Conservation (phyloP, 768 basidiomycete genomes). For the Collybia sp. region DNA sequence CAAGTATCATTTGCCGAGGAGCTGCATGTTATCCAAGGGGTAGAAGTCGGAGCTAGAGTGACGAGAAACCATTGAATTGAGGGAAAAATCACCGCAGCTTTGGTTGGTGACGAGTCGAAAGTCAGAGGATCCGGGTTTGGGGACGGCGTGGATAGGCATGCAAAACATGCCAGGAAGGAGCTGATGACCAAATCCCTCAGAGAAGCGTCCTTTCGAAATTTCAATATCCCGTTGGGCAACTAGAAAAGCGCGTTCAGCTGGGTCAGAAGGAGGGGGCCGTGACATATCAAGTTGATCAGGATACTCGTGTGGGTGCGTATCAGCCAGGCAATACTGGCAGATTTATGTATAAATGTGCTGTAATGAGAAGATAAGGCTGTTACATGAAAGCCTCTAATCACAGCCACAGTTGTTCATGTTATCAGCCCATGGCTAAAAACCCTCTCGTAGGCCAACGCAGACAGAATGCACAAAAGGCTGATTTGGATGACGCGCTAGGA, state of each 20-base stretch:
- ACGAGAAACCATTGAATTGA: slow-evolving; percentile 13
- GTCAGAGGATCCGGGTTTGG: slow-evolving; percentile 19
- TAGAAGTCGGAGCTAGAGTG: not conserved
- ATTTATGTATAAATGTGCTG: no score
- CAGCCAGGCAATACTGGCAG: no score
- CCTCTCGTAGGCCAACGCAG: slow-evolving; percentile 12
- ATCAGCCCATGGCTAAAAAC: slow-evolving; percentile 27
- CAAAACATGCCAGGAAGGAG: slow-evolving; percentile 22
- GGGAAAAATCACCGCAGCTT: slow-evolving; percentile 18
- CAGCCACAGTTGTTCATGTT: no score
- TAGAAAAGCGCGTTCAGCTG: not conserved
- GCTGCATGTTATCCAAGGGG: not conserved
- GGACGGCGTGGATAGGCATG: slow-evolving; percentile 19
- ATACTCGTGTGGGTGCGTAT: slow-evolving; percentile 6
- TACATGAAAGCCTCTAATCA: no score
- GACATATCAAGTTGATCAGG: slow-evolving; percentile 11
- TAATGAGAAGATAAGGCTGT: no score
- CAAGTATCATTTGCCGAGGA: not conserved
- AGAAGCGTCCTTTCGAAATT: slow-evolving; percentile 11
- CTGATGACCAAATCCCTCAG: slow-evolving; percentile 18
- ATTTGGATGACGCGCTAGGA: slow-evolving; percentile 21
- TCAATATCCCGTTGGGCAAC: slow-evolving; percentile 11
- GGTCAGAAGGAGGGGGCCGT: not conserved
- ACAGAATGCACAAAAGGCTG: slow-evolving; percentile 20
- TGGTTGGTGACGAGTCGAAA: slow-evolving; percentile 26